Evolutionary conservation across 2,329 filamentous ascomycete species (phyloP).

Genomic region (Lasiodiplodia hormozganensis): DNA sequence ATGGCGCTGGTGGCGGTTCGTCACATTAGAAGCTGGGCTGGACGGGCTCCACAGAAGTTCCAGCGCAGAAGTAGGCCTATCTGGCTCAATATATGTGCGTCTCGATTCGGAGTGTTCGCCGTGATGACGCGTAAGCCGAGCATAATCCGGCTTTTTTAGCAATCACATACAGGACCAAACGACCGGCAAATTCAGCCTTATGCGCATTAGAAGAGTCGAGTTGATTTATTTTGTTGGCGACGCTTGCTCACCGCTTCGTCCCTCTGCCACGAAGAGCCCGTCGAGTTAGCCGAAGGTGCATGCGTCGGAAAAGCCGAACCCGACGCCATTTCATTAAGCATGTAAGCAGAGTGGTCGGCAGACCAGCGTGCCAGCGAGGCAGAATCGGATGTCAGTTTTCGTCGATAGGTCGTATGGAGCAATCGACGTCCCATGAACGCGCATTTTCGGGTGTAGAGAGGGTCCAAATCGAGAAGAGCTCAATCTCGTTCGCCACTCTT

Average conservation of each 20-base stretch:
- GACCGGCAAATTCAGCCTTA: constrained; percentile 11
- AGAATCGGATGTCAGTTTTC: background rate
- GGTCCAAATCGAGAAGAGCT: background rate
- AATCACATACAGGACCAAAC: background rate
- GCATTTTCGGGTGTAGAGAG: background rate
- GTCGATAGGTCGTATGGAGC: constrained; percentile 1
- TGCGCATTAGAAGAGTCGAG: background rate
- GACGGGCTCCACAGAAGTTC: constrained; percentile 4
- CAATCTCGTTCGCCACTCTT: constrained; percentile 1
- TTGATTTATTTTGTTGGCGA: background rate
- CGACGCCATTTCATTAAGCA: background rate
- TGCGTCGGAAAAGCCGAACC: background rate
- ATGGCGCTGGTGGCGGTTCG: constrained; percentile 16
- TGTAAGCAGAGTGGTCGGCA: constrained; percentile 1
- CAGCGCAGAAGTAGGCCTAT: constrained; percentile 15
- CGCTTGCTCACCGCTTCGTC: background rate
- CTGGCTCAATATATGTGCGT: constrained; percentile 22
- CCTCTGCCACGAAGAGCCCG: background rate
- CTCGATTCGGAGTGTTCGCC: constrained; percentile 17
- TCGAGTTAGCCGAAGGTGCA: constrained; percentile 1
- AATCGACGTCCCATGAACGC: background rate
- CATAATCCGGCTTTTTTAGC: constrained; percentile 11
- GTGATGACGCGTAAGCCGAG: constrained; percentile 21
- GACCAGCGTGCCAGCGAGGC: background rate
- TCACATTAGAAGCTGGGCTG: constrained; percentile 12